These are phyloP conservation scores for Auriscalpium vulgare DNA, from an alignment of 768 basidiomycete genomes.

Conservation along the genomic window DNA sequence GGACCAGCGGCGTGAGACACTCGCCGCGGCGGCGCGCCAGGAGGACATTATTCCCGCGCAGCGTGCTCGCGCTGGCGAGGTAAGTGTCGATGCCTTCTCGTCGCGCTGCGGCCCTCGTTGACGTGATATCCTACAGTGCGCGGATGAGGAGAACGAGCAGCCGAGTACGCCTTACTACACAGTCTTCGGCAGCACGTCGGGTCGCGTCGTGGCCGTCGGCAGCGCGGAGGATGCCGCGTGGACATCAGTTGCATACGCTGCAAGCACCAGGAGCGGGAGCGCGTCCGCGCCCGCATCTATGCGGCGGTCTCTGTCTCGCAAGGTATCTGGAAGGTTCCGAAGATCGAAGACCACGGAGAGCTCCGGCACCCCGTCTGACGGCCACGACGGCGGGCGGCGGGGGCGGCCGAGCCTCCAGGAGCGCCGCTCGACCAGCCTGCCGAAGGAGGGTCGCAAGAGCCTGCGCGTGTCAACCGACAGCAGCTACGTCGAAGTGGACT, in stretches of 20 bases:
- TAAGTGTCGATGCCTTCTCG: not conserved
- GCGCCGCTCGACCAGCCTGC: conserved; percentile 3
- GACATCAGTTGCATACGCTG: not conserved
- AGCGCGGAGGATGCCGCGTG: not conserved
- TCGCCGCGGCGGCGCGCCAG: conserved; percentile 6
- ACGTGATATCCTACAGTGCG: not conserved
- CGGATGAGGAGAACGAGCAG: not conserved
- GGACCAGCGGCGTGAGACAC: conserved; percentile 9
- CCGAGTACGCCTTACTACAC: not conserved
- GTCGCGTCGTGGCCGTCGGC: conserved; percentile 3
- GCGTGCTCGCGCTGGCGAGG: not conserved
- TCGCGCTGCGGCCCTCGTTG: not conserved
- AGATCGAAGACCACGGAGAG: not conserved
- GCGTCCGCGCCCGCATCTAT: not conserved
- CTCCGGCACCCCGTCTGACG: not conserved
- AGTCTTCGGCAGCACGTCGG: not conserved
- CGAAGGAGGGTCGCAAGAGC: conserved; percentile 6
- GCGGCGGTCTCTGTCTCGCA: conserved; percentile 9
- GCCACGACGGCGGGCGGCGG: not conserved
- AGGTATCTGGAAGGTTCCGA: conserved; percentile 9
- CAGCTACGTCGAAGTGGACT: not conserved
- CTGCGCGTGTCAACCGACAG: conserved; percentile 8
- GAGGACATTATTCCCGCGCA: not conserved
- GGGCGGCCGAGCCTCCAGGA: conserved; percentile 4
- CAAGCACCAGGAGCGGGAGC: not conserved